Conservation (phyloP, 2,329 filamentous ascomycete genomes). For the Didymosphaeria variabile region DNA sequence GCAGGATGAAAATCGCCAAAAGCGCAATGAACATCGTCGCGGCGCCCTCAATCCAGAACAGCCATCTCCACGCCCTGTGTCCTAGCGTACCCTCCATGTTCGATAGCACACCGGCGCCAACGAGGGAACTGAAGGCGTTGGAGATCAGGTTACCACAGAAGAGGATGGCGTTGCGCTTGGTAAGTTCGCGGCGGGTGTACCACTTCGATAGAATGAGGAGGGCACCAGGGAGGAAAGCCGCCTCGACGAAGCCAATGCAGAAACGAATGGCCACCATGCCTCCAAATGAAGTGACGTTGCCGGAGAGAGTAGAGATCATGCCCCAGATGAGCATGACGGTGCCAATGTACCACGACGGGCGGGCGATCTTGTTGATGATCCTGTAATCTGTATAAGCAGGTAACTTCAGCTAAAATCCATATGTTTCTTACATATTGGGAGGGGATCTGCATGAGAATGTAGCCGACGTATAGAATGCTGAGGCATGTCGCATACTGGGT, state of each 20-base stretch:
- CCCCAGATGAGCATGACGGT: slow-evolving; percentile 52
- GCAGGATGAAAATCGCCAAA: slow-evolving; percentile 41
- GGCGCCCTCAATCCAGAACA: slow-evolving; percentile 53
- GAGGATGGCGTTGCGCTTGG: slow-evolving; percentile 50
- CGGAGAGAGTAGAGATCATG: slow-evolving; percentile 49
- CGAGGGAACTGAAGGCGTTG: slow-evolving; percentile 56
- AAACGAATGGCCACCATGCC: slow-evolving; percentile 51
- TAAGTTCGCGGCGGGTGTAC: slow-evolving; percentile 67
- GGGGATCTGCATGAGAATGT: slow-evolving; percentile 47
- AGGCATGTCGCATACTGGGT: slow-evolving; percentile 47
- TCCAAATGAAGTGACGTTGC: slow-evolving; percentile 42
- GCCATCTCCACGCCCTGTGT: slow-evolving; percentile 52
- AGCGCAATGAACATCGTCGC: slow-evolving; percentile 46
- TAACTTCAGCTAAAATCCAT: too few relatives aligned
- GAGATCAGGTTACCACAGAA: slow-evolving; percentile 56
- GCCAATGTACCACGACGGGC: slow-evolving; percentile 48
- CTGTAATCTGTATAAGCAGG: not conserved
- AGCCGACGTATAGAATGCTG: slow-evolving; percentile 38
- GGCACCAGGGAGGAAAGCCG: slow-evolving; percentile 68
- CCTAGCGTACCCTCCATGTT: slow-evolving; percentile 48
- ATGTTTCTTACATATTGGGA: slow-evolving; percentile 50
- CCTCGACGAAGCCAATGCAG: slow-evolving; percentile 50
- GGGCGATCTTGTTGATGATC: slow-evolving; percentile 49
- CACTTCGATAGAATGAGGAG: slow-evolving; percentile 72
- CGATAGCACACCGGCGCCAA: slow-evolving; percentile 52